Evolutionary conservation across 2,329 filamentous ascomycete species (phyloP), one percentile per base, ranked within the genome.

Genomic region (Fusarium pseudocircinatum): DNA sequence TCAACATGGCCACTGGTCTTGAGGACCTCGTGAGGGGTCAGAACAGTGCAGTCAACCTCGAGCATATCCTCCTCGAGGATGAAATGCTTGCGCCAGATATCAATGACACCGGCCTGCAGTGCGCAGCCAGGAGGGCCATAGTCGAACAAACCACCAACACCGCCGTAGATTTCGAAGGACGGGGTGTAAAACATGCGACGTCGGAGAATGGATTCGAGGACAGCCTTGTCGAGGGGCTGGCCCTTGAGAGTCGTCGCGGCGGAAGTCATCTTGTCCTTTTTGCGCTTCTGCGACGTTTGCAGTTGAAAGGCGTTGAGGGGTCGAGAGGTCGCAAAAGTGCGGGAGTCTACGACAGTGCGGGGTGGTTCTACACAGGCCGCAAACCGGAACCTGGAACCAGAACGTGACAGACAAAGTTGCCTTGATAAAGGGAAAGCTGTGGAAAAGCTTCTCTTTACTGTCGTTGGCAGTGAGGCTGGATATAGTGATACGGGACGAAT

Each of bases 1-100:
- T 98, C 96, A 75, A 98, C 96, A 85, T 99, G 96, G 73, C 96
- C 96, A 82, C 91, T 94, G 60, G 96, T 97, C 89, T 98, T 97
- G 80, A 99, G 90, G 42, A 99, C 94, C 53, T 96, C 93, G 79
- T 96, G 91, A 39, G 96, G 96, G 44, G 96, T 99, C 80, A 99
- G 84, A 84, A 96, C 96, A 43, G 94, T 96, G 85, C 94, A 97
- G 85, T 97, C 95, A 74, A 97, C 91, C 85, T 97, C 94, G 75
- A 97, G 90, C 94, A 97, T 97, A 81, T 97, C 93, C 86, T 97
- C 95, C 85, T 95, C 92, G 66, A 97, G 81, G 71, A 97, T 91
- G 81, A 97, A 97, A 85, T 97, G 95, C 84, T 97, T 97, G 82
- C 94, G 89, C 95, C 95, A 98, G 74, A 91, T 81, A 81, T 97